Evolutionary conservation across 140 eudicot species (phyloP).

Genomic region (Senecio squalidus): DNA sequence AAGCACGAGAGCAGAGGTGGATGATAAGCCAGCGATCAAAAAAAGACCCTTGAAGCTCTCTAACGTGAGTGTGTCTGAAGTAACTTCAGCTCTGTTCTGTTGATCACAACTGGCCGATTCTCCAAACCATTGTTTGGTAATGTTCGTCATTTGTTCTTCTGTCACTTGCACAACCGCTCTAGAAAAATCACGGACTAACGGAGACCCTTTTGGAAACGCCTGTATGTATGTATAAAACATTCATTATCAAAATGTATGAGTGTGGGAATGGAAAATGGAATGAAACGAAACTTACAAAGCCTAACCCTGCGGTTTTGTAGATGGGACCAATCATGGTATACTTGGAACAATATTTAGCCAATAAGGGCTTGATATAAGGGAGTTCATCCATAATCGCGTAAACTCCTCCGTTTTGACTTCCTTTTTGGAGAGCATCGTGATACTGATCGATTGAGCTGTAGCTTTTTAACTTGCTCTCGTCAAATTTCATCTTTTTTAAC

Average conservation of each 20-base stretch:
- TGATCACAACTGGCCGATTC: slow-evolving; percentile 15
- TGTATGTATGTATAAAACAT: not conserved
- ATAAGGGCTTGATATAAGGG: slow-evolving; percentile 47
- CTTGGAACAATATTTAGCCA: slow-evolving; percentile 28
- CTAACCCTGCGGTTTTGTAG: slow-evolving; percentile 52
- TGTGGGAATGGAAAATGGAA: not conserved
- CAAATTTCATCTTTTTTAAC: slow-evolving; percentile 28
- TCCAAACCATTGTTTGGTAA: slow-evolving; percentile 29
- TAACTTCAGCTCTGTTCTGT: slow-evolving; percentile 2
- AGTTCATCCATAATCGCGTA: slow-evolving; percentile 54
- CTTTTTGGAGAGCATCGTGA: slow-evolving; percentile 38
- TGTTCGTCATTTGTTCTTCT: slow-evolving; percentile 31
- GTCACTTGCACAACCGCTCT: slow-evolving; percentile 43
- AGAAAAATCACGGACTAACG: slow-evolving; percentile 41
- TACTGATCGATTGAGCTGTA: slow-evolving; percentile 29
- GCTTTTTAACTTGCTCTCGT: slow-evolving; percentile 18
- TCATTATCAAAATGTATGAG: not conserved
- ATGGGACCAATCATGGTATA: slow-evolving; percentile 45
- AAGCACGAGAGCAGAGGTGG: not conserved
- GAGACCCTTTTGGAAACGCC: slow-evolving; percentile 54
- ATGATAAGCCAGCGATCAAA: slow-evolving; percentile 6
- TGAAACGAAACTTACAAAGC: slow-evolving; percentile 40
- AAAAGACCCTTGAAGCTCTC: slow-evolving; percentile 53
- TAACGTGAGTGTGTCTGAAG: slow-evolving; percentile 35
- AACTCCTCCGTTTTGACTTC: slow-evolving; percentile 47